Conservation (phyloP, 208 protist genomes). For the Endotrypanum monterogeii region DNA sequence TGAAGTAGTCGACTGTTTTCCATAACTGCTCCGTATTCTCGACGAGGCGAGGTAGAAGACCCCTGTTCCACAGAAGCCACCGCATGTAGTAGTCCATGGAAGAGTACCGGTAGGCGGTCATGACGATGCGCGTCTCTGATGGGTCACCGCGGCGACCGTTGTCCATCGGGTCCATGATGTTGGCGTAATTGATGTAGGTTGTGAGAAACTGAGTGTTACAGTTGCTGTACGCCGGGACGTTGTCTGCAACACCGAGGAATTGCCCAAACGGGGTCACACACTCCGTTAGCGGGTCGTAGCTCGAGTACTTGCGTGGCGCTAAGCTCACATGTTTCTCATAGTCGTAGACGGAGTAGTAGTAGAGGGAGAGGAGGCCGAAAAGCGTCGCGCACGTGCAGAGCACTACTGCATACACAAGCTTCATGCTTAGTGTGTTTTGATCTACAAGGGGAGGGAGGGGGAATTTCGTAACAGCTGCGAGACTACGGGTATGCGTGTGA, state of each 20-base stretch:
- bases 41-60: slow-evolving; percentile 30
- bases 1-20: slow-evolving; percentile 43
- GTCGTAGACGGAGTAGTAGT: slow-evolving; percentile 25
- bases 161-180: slow-evolving; percentile 45
- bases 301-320: slow-evolving; percentile 2
- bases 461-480: background rate
- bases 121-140: slow-evolving; percentile 32
- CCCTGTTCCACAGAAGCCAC: slow-evolving; percentile 49
- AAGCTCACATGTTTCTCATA: slow-evolving; percentile 9
- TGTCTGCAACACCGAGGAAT: slow-evolving; percentile 51
- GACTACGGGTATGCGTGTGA: background rate
- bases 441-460: background rate
- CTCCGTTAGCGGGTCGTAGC: slow-evolving; percentile 40
- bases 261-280: slow-evolving; percentile 53
- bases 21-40: slow-evolving; percentile 34
- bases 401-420: slow-evolving; percentile 6
- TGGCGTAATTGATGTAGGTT: slow-evolving; percentile 34
- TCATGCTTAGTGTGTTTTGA: background rate
- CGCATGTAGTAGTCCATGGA: slow-evolving; percentile 53
- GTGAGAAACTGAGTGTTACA: slow-evolving; percentile 41
- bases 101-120: slow-evolving; percentile 42
- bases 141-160: slow-evolving; percentile 36
- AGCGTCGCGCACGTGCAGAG: slow-evolving; percentile 13
- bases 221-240: slow-evolving; percentile 71
- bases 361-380: slow-evolving; percentile 18